Evolutionary conservation across 768 basidiomycete species (phyloP), one percentile per base, ranked within the genome.

Genomic region (Collybia sordida): DNA sequence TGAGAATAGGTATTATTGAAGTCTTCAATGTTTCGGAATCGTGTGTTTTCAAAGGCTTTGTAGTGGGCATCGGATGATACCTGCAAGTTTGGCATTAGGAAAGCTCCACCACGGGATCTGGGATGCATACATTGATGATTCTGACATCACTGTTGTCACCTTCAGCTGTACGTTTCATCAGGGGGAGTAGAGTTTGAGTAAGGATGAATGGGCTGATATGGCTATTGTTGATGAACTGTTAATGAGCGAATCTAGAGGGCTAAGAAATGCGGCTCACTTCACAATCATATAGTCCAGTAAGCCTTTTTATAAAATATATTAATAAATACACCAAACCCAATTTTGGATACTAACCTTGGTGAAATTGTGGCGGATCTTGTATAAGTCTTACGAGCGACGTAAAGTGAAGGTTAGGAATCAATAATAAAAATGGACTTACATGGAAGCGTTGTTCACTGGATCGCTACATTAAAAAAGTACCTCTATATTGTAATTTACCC

Each of bases 131-230:
- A 47, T 79, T 75, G 8, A 86, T 71, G 12, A 88, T 71, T 15
- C 85, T 78, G 41, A 85, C 84, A 51, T 87, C 86, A 0, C 81
- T 72, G 19, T 66, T 65, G 0, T 72, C 64, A 40, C 73, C 62
- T 15, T 68, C 54, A 0, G 81, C 77, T 1, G 86, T 86, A 45
- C 68, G 62, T 35, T 64, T 66, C 41, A 86, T 58, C 2, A 84
- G 59, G 2, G 84, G 80, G 31, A 84, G 68, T 6, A 86, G 70
- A 3, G 74, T 70, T 18, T 71, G 63, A 7, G 81, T 85, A 52
- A 86, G 74, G 12, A 78, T 72, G 48, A 81, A 81, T 0, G 75
- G 79, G 34, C 77, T 73, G 19, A 86, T 66, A 47, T 78, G 71
- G 43, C 85, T 86, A 48, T 3, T 17, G 24, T 28, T 7, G n/a